These are phyloP conservation scores for Gillenia trifoliata DNA, from an alignment of 306 rosid species.

Conservation along the genomic window DNA sequence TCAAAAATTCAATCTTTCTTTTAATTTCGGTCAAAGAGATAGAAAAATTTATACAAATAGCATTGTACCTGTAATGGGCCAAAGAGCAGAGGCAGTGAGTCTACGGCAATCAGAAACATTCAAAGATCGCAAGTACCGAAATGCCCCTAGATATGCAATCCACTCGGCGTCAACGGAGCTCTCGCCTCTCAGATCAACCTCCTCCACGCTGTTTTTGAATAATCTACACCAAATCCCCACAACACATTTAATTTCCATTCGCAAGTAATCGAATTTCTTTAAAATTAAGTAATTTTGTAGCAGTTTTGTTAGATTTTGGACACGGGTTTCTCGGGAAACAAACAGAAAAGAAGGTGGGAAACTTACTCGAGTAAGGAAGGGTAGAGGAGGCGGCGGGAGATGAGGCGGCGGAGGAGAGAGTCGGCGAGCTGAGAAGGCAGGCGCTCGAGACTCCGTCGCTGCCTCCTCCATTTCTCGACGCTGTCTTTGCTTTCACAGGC, in stretches of 20 bases:
- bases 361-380: slow-evolving; percentile 84
- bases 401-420: slow-evolving; percentile 62
- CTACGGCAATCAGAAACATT: slow-evolving; percentile 59
- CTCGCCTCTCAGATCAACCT: slow-evolving; percentile 55
- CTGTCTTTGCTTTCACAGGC: slow-evolving; percentile 22
- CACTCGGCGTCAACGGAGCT: slow-evolving; percentile 70
- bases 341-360: background rate
- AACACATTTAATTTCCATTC: background rate
- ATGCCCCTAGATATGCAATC: slow-evolving; percentile 94
- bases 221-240: slow-evolving; percentile 29
- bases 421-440: slow-evolving; percentile 72
- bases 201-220: slow-evolving; percentile 67
- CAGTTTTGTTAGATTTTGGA: background rate
- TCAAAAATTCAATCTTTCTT: background rate
- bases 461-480: slow-evolving; percentile 66
- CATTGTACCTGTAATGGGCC: slow-evolving; percentile 66
- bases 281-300: background rate
- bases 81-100: slow-evolving; percentile 60
- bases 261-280: background rate
- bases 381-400: slow-evolving; percentile 56
- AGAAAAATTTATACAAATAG: background rate
- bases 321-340: background rate
- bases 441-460: slow-evolving; percentile 62
- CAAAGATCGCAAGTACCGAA: slow-evolving; percentile 48
- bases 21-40: no score